phyloP scores from a whole-genome alignment of 305 asterid species.

The Solanum hybrid region DNA sequence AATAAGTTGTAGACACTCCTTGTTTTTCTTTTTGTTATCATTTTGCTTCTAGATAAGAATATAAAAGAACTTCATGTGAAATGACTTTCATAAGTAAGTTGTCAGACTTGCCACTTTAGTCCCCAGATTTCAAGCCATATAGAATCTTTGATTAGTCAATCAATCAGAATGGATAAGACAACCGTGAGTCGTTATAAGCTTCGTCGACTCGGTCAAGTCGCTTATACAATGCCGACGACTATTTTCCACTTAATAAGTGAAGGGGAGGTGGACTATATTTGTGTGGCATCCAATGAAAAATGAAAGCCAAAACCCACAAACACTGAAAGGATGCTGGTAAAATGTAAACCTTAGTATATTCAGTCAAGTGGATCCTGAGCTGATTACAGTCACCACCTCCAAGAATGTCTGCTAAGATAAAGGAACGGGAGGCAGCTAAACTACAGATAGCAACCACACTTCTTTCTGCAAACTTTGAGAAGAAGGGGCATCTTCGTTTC shows the following conservation, averaged over 20 bases:
- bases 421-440: constrained; percentile 28
- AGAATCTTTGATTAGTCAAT: neutral
- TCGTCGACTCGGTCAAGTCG: too few relatives aligned
- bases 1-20: neutral
- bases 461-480: constrained; percentile 49
- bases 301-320: neutral
- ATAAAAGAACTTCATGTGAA: neutral
- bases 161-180: neutral
- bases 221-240: too few relatives aligned
- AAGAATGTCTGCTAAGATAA: constrained; percentile 17
- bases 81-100: neutral
- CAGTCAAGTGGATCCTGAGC: constrained; percentile 56
- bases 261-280: neutral
- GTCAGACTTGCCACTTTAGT: neutral
- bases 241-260: too few relatives aligned
- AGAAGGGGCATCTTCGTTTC: constrained; percentile 46
- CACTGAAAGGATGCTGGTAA: neutral
- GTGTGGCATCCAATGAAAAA: neutral
- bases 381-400: constrained; percentile 30
- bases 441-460: constrained; percentile 32
- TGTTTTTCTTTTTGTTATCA: neutral
- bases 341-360: constrained; percentile 51
- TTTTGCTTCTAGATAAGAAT: neutral
- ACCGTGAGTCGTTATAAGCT: neutral
- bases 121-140: neutral